These are phyloP conservation scores for Lyophyllum semitale DNA, from an alignment of 768 basidiomycete genomes.

Conservation along the genomic window DNA sequence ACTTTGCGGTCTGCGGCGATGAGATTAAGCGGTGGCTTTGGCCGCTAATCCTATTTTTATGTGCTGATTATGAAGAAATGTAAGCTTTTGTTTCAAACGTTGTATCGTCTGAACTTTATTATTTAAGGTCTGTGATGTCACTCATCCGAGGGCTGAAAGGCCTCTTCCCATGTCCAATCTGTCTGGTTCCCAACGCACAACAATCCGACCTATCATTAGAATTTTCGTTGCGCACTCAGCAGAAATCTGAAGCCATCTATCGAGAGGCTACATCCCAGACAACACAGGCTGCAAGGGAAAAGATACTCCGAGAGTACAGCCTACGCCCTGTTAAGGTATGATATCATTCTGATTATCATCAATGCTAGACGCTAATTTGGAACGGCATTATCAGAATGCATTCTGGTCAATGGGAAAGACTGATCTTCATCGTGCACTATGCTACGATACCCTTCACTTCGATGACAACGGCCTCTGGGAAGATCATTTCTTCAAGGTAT, in stretches of 20 bases:
- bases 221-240: conserved; percentile 18
- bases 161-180: conserved; percentile 38
- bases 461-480: conserved; percentile 34
- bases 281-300: conserved; percentile 17
- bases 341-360: too few species aligned
- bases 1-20: conserved; percentile 24
- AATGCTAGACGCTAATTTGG: too few species aligned
- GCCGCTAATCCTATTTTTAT: conserved; percentile 38
- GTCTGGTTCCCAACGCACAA: conserved; percentile 30
- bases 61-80: conserved; percentile 49
- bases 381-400: conserved; percentile 44
- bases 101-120: not conserved
- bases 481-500: conserved; percentile 30
- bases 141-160: conserved; percentile 31
- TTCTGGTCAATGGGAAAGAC: conserved; percentile 38
- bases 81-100: conserved; percentile 24
- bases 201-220: conserved; percentile 21
- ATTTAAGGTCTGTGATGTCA: conserved; percentile 39
- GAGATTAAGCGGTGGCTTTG: conserved; percentile 27
- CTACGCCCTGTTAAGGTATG: conserved; percentile 23
- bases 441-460: conserved; percentile 41
- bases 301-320: conserved; percentile 21
- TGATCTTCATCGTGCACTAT: conserved; percentile 33
- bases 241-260: conserved; percentile 19
- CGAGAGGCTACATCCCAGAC: conserved; percentile 6